These are phyloP conservation scores for Xylariaceae sp. DNA, from an alignment of 2,329 filamentous ascomycete genomes.

Conservation along the genomic window DNA sequence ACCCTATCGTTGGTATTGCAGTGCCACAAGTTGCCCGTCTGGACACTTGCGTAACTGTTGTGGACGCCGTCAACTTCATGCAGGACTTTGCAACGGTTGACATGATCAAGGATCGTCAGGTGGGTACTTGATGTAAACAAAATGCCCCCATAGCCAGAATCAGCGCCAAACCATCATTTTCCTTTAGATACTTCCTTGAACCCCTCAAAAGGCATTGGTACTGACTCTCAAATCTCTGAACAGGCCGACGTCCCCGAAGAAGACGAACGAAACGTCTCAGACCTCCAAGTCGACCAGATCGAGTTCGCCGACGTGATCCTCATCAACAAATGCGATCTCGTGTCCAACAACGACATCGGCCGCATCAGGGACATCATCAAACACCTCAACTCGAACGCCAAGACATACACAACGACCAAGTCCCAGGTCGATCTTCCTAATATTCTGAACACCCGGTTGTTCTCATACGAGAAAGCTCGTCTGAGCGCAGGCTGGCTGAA, in stretches of 20 bases:
- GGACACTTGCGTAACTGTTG: slow-evolving; percentile 68
- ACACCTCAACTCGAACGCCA: slow-evolving; percentile 63
- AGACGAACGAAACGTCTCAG: slow-evolving; percentile 69
- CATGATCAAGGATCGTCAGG: slow-evolving; percentile 60
- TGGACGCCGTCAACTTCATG: slow-evolving; percentile 70
- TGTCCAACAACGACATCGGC: slow-evolving; percentile 36
- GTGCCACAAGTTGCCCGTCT: slow-evolving; percentile 62
- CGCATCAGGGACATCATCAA: slow-evolving; percentile 52
- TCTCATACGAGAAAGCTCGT: slow-evolving; percentile 61
- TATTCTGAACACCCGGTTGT: slow-evolving; percentile 63
- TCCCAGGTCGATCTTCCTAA: slow-evolving; percentile 51
- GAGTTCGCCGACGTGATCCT: slow-evolving; percentile 73
- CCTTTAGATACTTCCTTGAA: too few species aligned
- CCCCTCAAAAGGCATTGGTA: too few species aligned
- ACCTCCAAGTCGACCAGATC: slow-evolving; percentile 73
- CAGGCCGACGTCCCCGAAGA: slow-evolving; percentile 58
- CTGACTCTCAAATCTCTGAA: too few species aligned
- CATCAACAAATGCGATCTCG: slow-evolving; percentile 66
- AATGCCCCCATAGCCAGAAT: too few species aligned
- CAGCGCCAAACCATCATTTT: too few species aligned
- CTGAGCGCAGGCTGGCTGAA: slow-evolving; percentile 66
- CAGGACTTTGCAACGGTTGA: slow-evolving; percentile 69
- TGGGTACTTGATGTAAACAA: too few species aligned
- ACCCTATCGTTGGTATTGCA: too few species aligned
- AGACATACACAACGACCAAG: slow-evolving; percentile 57